Base-by-base conservation (phyloP, 208 protist species). In the Wallacemonas rigidus region DNA sequence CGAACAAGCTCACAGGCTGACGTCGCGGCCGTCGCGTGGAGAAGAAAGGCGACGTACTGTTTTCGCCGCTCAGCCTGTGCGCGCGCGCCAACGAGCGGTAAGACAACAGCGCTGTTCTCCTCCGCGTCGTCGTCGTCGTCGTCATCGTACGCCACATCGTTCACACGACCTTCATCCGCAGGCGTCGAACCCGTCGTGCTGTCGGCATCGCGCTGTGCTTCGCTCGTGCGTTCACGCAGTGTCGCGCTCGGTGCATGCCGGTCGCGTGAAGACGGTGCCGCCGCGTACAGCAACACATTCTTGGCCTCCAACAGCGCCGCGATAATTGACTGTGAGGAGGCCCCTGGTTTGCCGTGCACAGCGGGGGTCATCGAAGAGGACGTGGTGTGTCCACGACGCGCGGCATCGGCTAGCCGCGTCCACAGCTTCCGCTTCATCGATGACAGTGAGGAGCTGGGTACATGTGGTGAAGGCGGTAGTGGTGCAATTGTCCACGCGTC, bases 281-380 rank as follows among this genome's bases (percentile, higher is more conserved):
- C 17, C 17, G 60, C 60, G 40, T 51, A 65, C 6, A 65, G 41
- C 3, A 65, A 17, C 8, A 41, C 60, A 8, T 65, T 44, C 60
- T 65, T 65, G 2, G 60, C 60, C n/a, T 65, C 60, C 60, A 65
- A 35, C 3, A 65, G 40, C 6, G 60, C 50, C 11, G 38, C 41
- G 41, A 65, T 8, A 6, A n/a, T 17, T 8, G 53, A 8, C 53
- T 57, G 53, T 50, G 45, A 50, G 12, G 45, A 26, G 0, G 26
- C 26, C 26, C 26, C 26, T 26, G 26, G 26, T 26, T 26, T 26
- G 26, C 26, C 45, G 45, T 12, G 45, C 45, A 12, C 45, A 12
- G 45, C 45, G 45, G 45, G 45, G 45, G 8, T 50, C 8, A 12
- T 50, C 45, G 45, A 6, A 12, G 45, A 50, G 45, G 45, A 15